Evolutionary conservation across 2,329 filamentous ascomycete species (phyloP), one percentile per base, ranked within the genome.

Genomic region (Pyrenophora tritici-repentis): DNA sequence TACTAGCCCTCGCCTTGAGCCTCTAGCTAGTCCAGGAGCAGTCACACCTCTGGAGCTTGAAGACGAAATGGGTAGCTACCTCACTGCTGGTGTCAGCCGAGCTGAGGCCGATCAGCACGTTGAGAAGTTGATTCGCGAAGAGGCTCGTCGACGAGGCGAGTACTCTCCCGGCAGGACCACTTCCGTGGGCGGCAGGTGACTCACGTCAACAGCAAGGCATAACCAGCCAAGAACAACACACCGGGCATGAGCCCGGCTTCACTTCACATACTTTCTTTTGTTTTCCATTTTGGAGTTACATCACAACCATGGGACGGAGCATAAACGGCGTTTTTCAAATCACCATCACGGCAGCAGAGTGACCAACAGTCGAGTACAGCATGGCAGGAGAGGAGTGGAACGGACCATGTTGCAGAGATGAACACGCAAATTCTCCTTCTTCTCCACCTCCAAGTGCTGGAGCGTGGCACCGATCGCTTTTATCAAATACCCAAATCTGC

Each of bases 21-120:
- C 80, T 18, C 63, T 80, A 17, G 78, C 76, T 13, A 81, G 79
- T 47, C 80, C 80, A 2, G 79, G 79, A 33, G 78, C 78, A 6
- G 78, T 82, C 33, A 82, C 80, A 18, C 80, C 79, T n/a, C 63
- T 82, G 39, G 77, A 78, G 56, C 73, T 82, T 26, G 79, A 80
- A 61, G 54, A 55, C 14, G 70, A 68, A 2, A 59, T 62, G 13
- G 71, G 75, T n/a, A 67, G 72, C 45, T 81, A 81, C 55, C 68
- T 81, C 22, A 69, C 75, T n/a, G 76, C 76, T 17, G 77, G 78
- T 6, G 68, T 73, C 7, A 65, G 68, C 24, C 59, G 65, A 16
- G 65, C 68, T 24, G 77, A 80, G 24, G 65, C 69, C 18, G 56
- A 65, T 2, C 62, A 63, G 33, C 65, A 79, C 33, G 76, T 80